phyloP scores from a whole-genome alignment of 441 rosid species.

The Eruca vesicaria region DNA sequence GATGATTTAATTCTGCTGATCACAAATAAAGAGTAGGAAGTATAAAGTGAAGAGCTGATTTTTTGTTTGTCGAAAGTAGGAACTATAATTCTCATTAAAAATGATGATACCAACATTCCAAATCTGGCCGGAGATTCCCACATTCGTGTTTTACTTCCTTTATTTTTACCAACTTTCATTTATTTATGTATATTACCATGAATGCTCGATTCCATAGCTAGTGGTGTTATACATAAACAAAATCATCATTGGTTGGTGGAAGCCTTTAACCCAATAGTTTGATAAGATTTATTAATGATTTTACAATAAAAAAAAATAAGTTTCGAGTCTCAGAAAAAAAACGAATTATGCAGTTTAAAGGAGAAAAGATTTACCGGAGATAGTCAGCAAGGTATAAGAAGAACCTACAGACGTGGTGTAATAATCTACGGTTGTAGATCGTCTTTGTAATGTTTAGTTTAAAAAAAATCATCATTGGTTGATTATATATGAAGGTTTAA shows the following conservation, averaged over 20 bases:
- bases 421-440: too few relatives aligned
- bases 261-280: too few relatives aligned
- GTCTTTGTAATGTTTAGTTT: too few relatives aligned
- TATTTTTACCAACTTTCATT: not conserved
- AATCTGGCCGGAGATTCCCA: slow-evolving; percentile 5
- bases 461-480: not conserved
- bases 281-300: too few relatives aligned
- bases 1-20: not conserved
- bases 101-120: not conserved
- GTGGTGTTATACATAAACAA: not conserved
- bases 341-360: too few relatives aligned
- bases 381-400: too few relatives aligned
- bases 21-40: not conserved
- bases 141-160: not conserved
- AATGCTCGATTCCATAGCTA: not conserved
- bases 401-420: too few relatives aligned
- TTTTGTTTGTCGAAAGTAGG: slow-evolving; percentile 4
- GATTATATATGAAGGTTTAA: not conserved
- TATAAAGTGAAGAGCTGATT: slow-evolving; percentile 1
- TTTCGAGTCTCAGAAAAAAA: too few relatives aligned
- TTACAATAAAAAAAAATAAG: too few relatives aligned
- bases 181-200: not conserved
- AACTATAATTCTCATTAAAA: not conserved
- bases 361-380: too few relatives aligned
- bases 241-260: slow-evolving; percentile 5